Percentiles rank a stretch among this genome's conserved stretches.
phyloP scores from a whole-genome alignment of 2,329 filamentous ascomycete species.

The Nigrograna mackinnonii region DNA sequence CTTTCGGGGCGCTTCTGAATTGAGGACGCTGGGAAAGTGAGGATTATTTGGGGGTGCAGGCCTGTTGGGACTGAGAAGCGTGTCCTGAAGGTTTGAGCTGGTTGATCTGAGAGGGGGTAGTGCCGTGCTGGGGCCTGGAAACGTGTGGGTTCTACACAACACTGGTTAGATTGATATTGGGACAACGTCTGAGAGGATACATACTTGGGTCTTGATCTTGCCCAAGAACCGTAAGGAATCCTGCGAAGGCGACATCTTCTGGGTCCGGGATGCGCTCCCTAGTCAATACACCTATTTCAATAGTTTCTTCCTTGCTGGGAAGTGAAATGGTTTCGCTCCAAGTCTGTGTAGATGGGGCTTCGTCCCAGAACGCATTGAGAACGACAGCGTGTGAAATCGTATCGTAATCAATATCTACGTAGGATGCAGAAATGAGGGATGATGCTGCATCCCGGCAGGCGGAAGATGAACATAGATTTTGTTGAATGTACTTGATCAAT shows the following conservation, averaged over 20 bases:
- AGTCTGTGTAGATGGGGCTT: constrained; percentile 20
- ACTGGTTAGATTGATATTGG: neutral
- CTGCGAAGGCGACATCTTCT: constrained; percentile 77
- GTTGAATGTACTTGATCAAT: constrained; percentile 58
- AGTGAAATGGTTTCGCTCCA: constrained; percentile 53
- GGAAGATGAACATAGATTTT: constrained; percentile 57
- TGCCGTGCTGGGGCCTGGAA: constrained; percentile 88
- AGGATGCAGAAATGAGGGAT: constrained; percentile 58
- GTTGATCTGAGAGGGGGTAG: constrained; percentile 54
- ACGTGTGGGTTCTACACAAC: constrained; percentile 70
- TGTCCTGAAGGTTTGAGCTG: constrained; percentile 66
- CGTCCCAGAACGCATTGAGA: constrained; percentile 66
- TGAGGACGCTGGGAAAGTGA: constrained; percentile 61
- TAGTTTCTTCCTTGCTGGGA: constrained; percentile 51
- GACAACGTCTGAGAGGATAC: constrained; percentile 11
- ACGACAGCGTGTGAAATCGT: constrained; percentile 67
- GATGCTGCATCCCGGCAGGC: constrained; percentile 56
- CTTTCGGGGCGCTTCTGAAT: constrained; percentile 51
- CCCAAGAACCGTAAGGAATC: constrained; percentile 77
- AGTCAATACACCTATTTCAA: constrained; percentile 81
- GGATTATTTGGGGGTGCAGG: constrained; percentile 78
- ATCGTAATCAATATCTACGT: constrained; percentile 79
- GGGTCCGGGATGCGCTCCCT: constrained; percentile 66
- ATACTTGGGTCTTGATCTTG: constrained; percentile 69
- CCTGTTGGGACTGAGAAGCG: constrained; percentile 73